Conservation (phyloP, 2,329 filamentous ascomycete genomes). For the Calycina herbarum region DNA sequence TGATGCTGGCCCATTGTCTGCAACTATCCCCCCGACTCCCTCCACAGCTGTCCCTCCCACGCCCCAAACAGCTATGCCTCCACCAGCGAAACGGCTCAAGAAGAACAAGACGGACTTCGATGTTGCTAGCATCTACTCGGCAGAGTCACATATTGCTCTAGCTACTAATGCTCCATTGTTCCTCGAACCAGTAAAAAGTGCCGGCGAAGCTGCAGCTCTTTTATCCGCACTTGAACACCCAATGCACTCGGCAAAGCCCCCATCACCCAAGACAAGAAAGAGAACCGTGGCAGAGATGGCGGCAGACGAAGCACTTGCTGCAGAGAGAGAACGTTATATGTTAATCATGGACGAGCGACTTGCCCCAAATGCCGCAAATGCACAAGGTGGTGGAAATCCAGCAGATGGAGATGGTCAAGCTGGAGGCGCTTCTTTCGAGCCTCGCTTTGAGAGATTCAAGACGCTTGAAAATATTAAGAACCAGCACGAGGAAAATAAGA, state of each 20-base stretch:
- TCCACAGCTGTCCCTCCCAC: conserved; percentile 63
- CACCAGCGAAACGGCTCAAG: conserved; percentile 68
- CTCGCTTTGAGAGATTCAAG: conserved; percentile 89
- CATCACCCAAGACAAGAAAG: conserved; percentile 86
- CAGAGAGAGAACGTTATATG: conserved; percentile 89
- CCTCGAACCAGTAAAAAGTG: conserved; percentile 71
- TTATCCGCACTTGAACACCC: conserved; percentile 74
- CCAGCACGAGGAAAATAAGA: conserved; percentile 74
- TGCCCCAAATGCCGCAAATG: conserved; percentile 58
- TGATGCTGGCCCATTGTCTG: conserved; percentile 44
- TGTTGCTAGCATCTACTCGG: conserved; percentile 67
- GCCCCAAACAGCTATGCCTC: conserved; percentile 55
- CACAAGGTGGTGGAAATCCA: conserved; percentile 55
- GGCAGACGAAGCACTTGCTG: conserved; percentile 88
- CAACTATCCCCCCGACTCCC: conserved; percentile 60
- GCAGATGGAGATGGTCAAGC: conserved; percentile 73
- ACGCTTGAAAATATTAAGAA: conserved; percentile 81
- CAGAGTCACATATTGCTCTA: conserved; percentile 74
- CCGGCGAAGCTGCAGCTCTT: conserved; percentile 68
- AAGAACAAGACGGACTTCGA: conserved; percentile 75
- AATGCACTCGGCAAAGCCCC: conserved; percentile 72
- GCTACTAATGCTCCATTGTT: conserved; percentile 73
- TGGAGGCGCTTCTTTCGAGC: conserved; percentile 73
- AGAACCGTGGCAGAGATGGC: conserved; percentile 92
- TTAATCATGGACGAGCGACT: conserved; percentile 85